phyloP scores from a whole-genome alignment of 23 red algal species.

The Pyropia haitanensis region DNA sequence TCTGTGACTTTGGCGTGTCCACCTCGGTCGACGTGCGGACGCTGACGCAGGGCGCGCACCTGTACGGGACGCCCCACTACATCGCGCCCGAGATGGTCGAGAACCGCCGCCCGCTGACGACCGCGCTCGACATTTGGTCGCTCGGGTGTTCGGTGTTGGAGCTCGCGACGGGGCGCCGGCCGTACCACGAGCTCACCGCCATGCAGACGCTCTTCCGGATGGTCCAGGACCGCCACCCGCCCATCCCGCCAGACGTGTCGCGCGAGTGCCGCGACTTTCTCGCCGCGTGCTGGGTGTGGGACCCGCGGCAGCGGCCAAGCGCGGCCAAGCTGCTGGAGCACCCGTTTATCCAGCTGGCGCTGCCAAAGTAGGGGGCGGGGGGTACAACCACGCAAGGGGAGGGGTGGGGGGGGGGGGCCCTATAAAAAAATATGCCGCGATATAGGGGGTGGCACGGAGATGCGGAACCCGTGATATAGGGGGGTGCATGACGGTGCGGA shows the following conservation, averaged over 20 bases:
- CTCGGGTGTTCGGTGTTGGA: constrained; percentile 53
- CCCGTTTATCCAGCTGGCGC: constrained; percentile 12
- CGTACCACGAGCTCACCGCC: constrained; percentile 39
- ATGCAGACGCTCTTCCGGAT: constrained; percentile 38
- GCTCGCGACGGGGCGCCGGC: constrained; percentile 42
- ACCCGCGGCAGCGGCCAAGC: constrained; percentile 25
- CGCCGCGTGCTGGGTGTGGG: constrained; percentile 52
- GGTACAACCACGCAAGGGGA: too few relatives aligned
- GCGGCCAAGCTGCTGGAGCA: constrained; percentile 30
- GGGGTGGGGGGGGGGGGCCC: too few relatives aligned
- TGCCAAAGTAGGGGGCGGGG: too few relatives aligned
- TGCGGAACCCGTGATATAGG: too few relatives aligned
- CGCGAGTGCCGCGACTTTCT: constrained; percentile 25
- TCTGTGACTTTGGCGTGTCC: constrained; percentile 69
- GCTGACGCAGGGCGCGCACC: constrained; percentile 25
- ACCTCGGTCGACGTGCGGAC: constrained; percentile 43
- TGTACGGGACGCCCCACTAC: constrained; percentile 59
- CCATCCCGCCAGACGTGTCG: constrained; percentile 20
- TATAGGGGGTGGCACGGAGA: too few relatives aligned
- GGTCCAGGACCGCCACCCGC: constrained; percentile 36
- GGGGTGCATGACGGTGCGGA: too few relatives aligned
- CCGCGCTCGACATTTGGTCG: constrained; percentile 59
- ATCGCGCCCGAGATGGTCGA: constrained; percentile 77
- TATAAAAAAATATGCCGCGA: too few relatives aligned
- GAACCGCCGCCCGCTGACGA: constrained; percentile 26